phyloP scores from a whole-genome alignment of 257 asterid genomes.

The Forsythia suspensa region DNA sequence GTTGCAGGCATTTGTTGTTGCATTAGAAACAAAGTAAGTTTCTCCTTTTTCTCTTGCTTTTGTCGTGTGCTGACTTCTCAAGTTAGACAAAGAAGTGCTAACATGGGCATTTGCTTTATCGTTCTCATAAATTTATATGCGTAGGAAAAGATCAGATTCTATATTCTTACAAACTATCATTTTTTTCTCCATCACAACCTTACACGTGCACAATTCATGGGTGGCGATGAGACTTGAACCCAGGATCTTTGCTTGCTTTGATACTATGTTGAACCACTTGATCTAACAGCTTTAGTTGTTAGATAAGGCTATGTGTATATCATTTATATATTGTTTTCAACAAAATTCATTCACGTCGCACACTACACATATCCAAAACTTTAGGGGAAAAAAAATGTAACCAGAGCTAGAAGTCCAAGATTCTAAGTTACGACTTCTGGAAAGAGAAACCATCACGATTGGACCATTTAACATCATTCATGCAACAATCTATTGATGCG shows the following conservation, averaged over 20 bases:
- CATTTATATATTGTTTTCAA: not conserved
- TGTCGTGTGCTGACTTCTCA: constrained; percentile 14
- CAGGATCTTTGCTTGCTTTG: no score
- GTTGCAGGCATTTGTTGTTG: constrained; percentile 98
- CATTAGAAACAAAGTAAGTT: constrained; percentile 88
- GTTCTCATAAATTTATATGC: not conserved
- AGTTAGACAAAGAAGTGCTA: not conserved
- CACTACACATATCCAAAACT: not conserved
- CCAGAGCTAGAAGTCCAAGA: not conserved
- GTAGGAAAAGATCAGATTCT: not conserved
- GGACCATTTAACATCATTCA: not conserved
- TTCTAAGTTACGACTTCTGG: not conserved
- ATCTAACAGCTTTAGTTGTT: no score
- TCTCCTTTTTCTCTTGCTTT: constrained; percentile 20
- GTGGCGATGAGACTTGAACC: no score
- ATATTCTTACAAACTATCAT: not conserved
- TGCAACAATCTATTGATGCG: not conserved
- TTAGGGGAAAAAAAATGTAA: no score
- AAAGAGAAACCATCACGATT: not conserved
- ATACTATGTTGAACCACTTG: no score
- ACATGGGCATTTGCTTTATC: not conserved
- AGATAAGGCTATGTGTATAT: no score
- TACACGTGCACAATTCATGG: no score
- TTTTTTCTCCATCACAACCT: no score
- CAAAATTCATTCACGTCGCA: not conserved